Evolutionary conservation across 2,329 filamentous ascomycete genomes (phyloP), one percentile per base, ranked within the genome.

Genomic region (Alternaria alternata): DNA sequence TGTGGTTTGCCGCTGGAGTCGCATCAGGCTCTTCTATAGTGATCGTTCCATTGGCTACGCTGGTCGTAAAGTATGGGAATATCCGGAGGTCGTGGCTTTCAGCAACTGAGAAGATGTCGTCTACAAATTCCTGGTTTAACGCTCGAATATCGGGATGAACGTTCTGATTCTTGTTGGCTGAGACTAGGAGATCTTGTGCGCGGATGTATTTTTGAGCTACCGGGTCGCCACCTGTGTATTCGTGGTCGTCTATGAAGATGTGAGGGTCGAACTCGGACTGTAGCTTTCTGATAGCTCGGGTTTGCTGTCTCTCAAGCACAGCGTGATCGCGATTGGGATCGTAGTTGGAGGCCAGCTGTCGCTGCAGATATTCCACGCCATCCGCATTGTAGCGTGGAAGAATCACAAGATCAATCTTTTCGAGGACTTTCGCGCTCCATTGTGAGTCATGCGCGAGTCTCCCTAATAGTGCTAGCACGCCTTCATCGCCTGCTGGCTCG

Each of bases 161-260:
- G 54, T 76, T 76, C 4, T 69, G 63, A 42, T 74, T 74, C 63
- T 75, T 75, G 24, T 70, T 73, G 2, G 64, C 73, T 7, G 68
- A 68, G 14, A 73, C 65, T 7, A 75, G 59, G 3, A 68, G 67
- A 32, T 75, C 72, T 3, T 68, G 65, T 3, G 69, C 69, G 16
- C 70, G 69, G 9, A 72, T 64, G 42, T 66, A 72, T n/a, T 30
- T 44, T 14, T 61, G 54, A 1, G 43, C 54, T 5, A 65, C 54
- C 3, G 62, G 51, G 9, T 60, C 60, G 1, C 63, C 54, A 3
- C 69, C 72, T 9, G 59, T 63, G 24, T 67, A 75, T 52, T 75
- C 72, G 22, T 75, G 72, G 56, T 70, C 63, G 34, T 75, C 73
- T 14, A 67, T 48, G 6, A 69, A 66, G 12, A 75, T 65, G 34